These are phyloP conservation scores for Pyrrhoderma noxium DNA, from an alignment of 1,284 basidiomycete genomes.

Conservation along the genomic window DNA sequence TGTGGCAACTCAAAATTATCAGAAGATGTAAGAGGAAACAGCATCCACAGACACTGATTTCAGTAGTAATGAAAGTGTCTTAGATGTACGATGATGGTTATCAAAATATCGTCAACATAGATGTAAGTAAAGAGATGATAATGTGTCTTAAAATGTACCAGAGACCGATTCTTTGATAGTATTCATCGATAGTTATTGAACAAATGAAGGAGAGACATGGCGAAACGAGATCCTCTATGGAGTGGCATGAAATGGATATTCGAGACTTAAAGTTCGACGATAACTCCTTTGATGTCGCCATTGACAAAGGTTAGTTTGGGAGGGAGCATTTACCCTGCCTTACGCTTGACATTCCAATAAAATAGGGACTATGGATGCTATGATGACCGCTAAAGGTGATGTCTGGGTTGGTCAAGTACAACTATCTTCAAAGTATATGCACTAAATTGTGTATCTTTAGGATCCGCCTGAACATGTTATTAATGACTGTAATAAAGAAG, in stretches of 20 bases:
- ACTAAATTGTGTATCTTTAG: slow-evolving; percentile 31
- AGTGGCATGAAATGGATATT: slow-evolving; percentile 88
- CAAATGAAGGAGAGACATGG: slow-evolving; percentile 68
- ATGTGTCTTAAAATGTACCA: background rate
- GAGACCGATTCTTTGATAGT: slow-evolving; percentile 38
- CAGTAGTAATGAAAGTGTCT: background rate
- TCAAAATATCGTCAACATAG: slow-evolving; percentile 76
- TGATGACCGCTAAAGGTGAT: slow-evolving; percentile 84
- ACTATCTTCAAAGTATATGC: slow-evolving; percentile 1
- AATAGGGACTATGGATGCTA: slow-evolving; percentile 84
- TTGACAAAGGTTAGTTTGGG: slow-evolving; percentile 70
- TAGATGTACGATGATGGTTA: slow-evolving; percentile 92
- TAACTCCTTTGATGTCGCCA: slow-evolving; percentile 72
- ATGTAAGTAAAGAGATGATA: slow-evolving; percentile 43
- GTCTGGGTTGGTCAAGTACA: slow-evolving; percentile 68
- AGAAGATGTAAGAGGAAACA: slow-evolving; percentile 44
- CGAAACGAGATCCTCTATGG: slow-evolving; percentile 58
- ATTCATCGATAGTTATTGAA: slow-evolving; percentile 74
- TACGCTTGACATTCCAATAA: background rate
- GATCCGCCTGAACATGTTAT: slow-evolving; percentile 76
- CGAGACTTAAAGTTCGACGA: slow-evolving; percentile 63
- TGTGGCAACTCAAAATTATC: slow-evolving; percentile 85
- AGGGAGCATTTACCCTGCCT: background rate
- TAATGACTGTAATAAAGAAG: slow-evolving; percentile 71
- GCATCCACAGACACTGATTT: background rate